Conservation (phyloP, 371 early-diverging fungal species). For the Lichtheimia ornata region DNA sequence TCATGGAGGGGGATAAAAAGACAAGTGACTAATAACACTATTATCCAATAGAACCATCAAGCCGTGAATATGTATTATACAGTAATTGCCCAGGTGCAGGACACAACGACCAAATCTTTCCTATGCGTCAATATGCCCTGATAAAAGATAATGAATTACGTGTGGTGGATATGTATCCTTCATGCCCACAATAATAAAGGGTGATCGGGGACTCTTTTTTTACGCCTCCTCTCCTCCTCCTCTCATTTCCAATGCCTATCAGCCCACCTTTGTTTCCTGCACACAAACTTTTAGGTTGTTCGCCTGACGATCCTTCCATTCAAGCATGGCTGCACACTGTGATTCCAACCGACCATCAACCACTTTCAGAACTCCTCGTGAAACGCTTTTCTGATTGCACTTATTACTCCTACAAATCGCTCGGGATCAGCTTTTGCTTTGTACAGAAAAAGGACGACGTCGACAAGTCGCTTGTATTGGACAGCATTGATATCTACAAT, state of each 20-base stretch:
- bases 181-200: constrained; percentile 19
- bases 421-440: constrained; percentile 49
- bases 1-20: background rate
- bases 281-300: constrained; percentile 3
- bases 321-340: background rate
- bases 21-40: background rate
- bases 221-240: too few relatives aligned
- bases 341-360: background rate
- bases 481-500: constrained; percentile 49
- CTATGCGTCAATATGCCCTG: constrained; percentile 36
- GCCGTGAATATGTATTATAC: constrained; percentile 52
- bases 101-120: constrained; percentile 17
- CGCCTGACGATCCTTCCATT: constrained; percentile 1
- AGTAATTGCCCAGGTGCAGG: constrained; percentile 27
- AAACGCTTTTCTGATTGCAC: constrained; percentile 30
- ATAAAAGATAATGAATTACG: constrained; percentile 44
- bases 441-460: constrained; percentile 4
- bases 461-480: constrained; percentile 14
- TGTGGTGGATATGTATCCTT: constrained; percentile 36
- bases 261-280: constrained; percentile 3
- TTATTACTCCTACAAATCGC: constrained; percentile 40
- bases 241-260: constrained; percentile 6
- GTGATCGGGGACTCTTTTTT: too few relatives aligned
- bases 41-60: constrained; percentile 31
- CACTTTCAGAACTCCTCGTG: constrained; percentile 8